These are phyloP conservation scores for Pichia rugopelliculosa DNA, from an alignment of 805 yeast species.

Conservation along the genomic window DNA sequence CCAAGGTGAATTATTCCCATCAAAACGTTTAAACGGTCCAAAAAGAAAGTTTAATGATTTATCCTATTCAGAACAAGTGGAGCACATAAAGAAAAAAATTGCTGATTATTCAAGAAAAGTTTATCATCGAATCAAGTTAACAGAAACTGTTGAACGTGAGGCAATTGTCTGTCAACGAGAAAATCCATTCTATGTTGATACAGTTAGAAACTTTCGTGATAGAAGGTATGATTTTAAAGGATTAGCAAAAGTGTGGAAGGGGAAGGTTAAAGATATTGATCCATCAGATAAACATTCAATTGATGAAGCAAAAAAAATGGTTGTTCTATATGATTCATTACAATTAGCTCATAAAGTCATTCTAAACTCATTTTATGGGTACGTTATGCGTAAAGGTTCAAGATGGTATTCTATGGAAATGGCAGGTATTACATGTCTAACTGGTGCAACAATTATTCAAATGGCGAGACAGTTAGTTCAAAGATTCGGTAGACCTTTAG, in stretches of 20 bases:
- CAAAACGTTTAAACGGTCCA: slow-evolving; percentile 47
- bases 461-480: slow-evolving; percentile 92
- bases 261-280: slow-evolving; percentile 53
- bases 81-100: slow-evolving; percentile 64
- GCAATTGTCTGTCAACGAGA: slow-evolving; percentile 96
- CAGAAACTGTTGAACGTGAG: slow-evolving; percentile 81
- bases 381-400: slow-evolving; percentile 98
- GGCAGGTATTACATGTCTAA: slow-evolving; percentile 98
- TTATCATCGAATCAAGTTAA: slow-evolving; percentile 70
- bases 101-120: slow-evolving; percentile 81
- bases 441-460: slow-evolving; percentile 97
- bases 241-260: slow-evolving; percentile 89
- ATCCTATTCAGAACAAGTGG: slow-evolving; percentile 68
- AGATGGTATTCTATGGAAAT: slow-evolving; percentile 99
- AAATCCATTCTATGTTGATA: slow-evolving; percentile 92
- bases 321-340: slow-evolving; percentile 85
- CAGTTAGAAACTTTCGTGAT: slow-evolving; percentile 91
- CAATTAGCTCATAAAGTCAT: slow-evolving; percentile 97
- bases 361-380: slow-evolving; percentile 93
- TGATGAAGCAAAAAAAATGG: slow-evolving; percentile 93
- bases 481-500: slow-evolving; percentile 89
- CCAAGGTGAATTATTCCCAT: slow-evolving; percentile 70
- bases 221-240: slow-evolving; percentile 94
- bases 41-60: slow-evolving; percentile 68
- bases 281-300: slow-evolving; percentile 48